A percentile compares a stretch with the other conserved stretches of the same genome.
Conservation (phyloP, 208 protist genomes). For the Acanthamoeba castellanii region DNA sequence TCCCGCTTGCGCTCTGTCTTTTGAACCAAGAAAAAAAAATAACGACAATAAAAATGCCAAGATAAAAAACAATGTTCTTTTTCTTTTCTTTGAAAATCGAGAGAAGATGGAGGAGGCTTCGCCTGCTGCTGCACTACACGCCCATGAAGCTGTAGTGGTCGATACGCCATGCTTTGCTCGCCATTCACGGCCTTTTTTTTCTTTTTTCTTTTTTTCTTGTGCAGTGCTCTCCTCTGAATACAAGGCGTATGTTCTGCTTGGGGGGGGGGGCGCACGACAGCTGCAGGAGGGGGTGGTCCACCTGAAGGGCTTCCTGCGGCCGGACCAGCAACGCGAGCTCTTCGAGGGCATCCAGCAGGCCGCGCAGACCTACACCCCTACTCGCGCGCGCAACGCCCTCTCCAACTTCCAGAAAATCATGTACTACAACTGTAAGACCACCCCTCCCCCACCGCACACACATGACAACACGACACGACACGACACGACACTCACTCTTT, state of each 20-base stretch:
- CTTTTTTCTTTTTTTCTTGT: not conserved
- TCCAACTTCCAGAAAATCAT: slow-evolving; percentile 60
- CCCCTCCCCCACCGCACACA: not conserved
- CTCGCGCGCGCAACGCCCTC: slow-evolving; percentile 1
- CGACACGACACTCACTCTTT: not conserved
- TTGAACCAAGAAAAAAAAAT: too few species aligned
- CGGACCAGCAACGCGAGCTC: slow-evolving; percentile 18
- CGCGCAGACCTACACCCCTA: not conserved
- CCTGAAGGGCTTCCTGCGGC: slow-evolving; percentile 9
- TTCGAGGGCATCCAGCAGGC: slow-evolving; percentile 5
- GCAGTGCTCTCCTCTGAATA: too few species aligned
- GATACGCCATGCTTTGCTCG: too few species aligned
- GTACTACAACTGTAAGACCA: not conserved
- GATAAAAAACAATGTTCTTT: not conserved
- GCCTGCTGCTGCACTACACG: too few species aligned
- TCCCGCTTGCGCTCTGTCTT: not conserved
- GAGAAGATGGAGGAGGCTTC: not conserved
- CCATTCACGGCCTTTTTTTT: not conserved
- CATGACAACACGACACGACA: not conserved
- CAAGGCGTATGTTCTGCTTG: too few species aligned
- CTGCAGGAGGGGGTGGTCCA: slow-evolving; percentile 49
- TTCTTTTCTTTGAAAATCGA: not conserved
- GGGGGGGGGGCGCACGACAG: not conserved
- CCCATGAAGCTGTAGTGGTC: not conserved
- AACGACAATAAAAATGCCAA: too few species aligned